A percentile compares a stretch with the other conserved stretches of the same genome.
Evolutionary conservation across 2,329 filamentous ascomycete species (phyloP).

Genomic region (Colletotrichum filicis): DNA sequence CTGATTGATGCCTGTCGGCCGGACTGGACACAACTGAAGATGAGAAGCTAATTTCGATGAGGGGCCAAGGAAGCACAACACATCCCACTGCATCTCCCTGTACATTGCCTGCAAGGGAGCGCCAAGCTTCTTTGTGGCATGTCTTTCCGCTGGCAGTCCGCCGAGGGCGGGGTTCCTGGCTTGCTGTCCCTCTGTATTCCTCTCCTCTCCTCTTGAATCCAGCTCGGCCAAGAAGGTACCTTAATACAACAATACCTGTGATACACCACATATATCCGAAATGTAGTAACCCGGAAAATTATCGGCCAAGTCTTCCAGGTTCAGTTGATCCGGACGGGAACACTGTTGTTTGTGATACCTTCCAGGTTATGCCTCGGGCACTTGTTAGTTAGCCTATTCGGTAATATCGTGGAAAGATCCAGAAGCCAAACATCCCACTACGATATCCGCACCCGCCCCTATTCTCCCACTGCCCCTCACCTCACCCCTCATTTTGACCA

Average conservation of each 20-base stretch:
- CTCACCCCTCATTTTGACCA: slow-evolving; percentile 15
- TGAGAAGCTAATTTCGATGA: slow-evolving; percentile 17
- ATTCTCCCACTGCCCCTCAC: background rate
- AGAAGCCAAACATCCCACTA: background rate
- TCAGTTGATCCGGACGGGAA: background rate
- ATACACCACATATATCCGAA: background rate
- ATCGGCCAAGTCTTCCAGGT: slow-evolving; percentile 14
- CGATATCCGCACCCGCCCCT: background rate
- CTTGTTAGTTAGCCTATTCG: background rate
- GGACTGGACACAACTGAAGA: slow-evolving; percentile 6
- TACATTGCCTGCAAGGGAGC: background rate
- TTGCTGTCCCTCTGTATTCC: background rate
- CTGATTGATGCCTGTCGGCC: slow-evolving; percentile 41
- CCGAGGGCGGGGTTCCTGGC: slow-evolving; percentile 29
- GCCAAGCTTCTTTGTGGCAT: background rate
- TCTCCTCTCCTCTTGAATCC: background rate
- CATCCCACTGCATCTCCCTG: background rate
- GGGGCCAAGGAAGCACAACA: slow-evolving; percentile 10
- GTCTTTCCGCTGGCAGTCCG: background rate
- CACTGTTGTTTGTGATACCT: background rate
- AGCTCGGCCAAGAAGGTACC: background rate
- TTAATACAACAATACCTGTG: too few species aligned
- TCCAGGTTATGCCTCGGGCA: too few species aligned
- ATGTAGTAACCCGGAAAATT: slow-evolving; percentile 16
- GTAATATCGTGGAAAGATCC: background rate